Base-by-base conservation (phyloP, 177 flowering plant genomes). In the Vitis hybrid region DNA sequence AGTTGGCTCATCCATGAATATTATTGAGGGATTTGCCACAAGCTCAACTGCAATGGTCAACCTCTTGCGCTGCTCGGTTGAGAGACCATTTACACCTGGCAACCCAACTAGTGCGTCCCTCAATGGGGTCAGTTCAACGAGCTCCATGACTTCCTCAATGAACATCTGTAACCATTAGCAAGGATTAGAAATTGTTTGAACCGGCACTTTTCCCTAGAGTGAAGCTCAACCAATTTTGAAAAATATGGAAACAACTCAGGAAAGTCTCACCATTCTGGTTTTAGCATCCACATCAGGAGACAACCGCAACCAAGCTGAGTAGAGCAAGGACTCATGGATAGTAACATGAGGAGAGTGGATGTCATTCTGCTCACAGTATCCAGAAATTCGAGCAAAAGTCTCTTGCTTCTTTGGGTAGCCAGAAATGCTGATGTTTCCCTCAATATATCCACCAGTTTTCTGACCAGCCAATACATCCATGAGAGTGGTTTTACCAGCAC, bases 1-100 rank as follows among this genome's bases (percentile, higher is more conserved):
- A 24, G 98, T 93, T 62, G 98, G 98, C 71, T 93, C 98, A 66
- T 93, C 97, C 94, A 91, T 87, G 79, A 91, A 92, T 56, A 19
- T 19, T 19, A 19, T 19, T 19, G 19, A 19, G 19, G 19, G 19
- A 19, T 19, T 19, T 19, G 19, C 19, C 19, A 19, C 19, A 19
- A 19, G 19, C 19, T 19, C 19, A 19, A 19, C 19, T 19, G 19
- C 19, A 19, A 19, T 19, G 19, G 19, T 19, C 19, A 19, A 1
- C 19, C 19, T 19, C 19, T 19, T 19, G 19, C 19, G 19, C 19
- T 19, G 19, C 19, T 19, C 19, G 19, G 19, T 19, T 19, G 19
- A 19, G 19, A 19, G 19, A 19, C 19, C 19, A 19, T 19, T 19
- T 19, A 19, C 19, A 19, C 19, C 19, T 19, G 19, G 19, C 19